A percentile compares a stretch with the other conserved stretches of the same genome.
Conservation (phyloP, 495 filamentous ascomycete genomes). For the Aspergillus ostianus region DNA sequence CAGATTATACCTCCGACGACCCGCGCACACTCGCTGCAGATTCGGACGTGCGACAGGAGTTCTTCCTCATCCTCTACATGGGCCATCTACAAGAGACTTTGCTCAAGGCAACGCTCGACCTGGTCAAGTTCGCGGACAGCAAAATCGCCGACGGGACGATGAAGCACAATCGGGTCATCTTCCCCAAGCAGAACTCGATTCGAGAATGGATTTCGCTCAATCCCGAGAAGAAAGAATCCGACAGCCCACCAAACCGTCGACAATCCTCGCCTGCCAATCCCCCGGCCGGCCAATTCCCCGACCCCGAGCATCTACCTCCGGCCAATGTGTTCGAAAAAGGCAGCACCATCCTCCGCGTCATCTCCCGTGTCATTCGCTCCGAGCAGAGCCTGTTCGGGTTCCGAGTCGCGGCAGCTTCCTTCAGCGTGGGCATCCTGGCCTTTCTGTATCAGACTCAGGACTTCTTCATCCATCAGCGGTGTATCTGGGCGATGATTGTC, state of each 20-base stretch:
- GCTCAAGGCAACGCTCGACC: constrained; percentile 34
- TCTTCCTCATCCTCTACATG: constrained; percentile 38
- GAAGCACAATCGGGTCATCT: constrained; percentile 56
- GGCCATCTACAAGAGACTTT: constrained; percentile 35
- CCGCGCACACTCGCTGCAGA: constrained; percentile 14
- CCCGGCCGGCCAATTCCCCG: constrained; percentile 26
- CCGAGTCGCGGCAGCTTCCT: constrained; percentile 65
- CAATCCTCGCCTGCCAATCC: constrained; percentile 19
- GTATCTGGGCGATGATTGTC: constrained; percentile 78
- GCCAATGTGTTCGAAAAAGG: constrained; percentile 58
- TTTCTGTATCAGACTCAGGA: constrained; percentile 62
- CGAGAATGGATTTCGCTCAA: constrained; percentile 36
- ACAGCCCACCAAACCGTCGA: constrained; percentile 13
- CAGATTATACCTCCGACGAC: constrained; percentile 4
- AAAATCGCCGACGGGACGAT: constrained; percentile 55
- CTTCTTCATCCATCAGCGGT: constrained; percentile 67
- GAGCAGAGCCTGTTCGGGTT: constrained; percentile 58
- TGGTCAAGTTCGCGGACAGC: constrained; percentile 63
- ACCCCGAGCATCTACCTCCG: constrained; percentile 74
- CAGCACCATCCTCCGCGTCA: constrained; percentile 29
- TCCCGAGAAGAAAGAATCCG: constrained; percentile 10
- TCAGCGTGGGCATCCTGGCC: constrained; percentile 66
- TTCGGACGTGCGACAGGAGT: constrained; percentile 30
- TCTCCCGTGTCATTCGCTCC: constrained; percentile 30
- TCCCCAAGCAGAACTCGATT: constrained; percentile 55